Evolutionary conservation across 1,284 basidiomycete genomes (phyloP), one percentile per base, ranked within the genome.

Genomic region (Lentinula novae-zelandiae): DNA sequence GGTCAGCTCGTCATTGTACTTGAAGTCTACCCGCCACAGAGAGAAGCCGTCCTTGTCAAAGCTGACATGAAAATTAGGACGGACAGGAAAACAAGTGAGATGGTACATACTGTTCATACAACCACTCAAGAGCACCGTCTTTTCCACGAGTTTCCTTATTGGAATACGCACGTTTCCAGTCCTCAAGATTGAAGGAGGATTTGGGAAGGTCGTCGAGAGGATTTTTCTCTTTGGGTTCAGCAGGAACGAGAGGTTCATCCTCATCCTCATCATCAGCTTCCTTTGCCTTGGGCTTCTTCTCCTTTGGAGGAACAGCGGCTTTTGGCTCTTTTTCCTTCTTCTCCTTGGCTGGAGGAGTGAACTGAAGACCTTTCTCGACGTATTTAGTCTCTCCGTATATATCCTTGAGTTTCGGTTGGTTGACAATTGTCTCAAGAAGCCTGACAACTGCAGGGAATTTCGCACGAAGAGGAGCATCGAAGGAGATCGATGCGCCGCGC

Each of bases 151-250:
- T 98, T 61, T 98, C 96, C 77, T 91, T 89, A 89, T 98, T 98
- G 69, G 95, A 97, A 84, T 98, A 98, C 62, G 92, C 89, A 58
- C 95, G 89, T 81, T 98, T 98, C 93, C 93, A 97, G 79, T 98
- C 95, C 76, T 98, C 96, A 62, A 98, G 88, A 81, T 95, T 95
- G 81, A 98, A 92, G 13, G 84, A 78, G 17, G 92, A 94, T 80
- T 96, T 96, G 67, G 96, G 94, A 60, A 97, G 85, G 64, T 83
- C 82, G 67, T 98, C 96, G 58, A 97, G 87, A 36, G 96, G 96
- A 85, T 98, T 97, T 86, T 96, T 96, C 62, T 79, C 83, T 78
- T 96, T 81, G 51, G 78, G 78, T 66, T 77, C 78, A 27, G 70
- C 70, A 20, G 79, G 76, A 22, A 78, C 76, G 56, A 67, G 64